Evolutionary conservation across 495 filamentous ascomycete species (phyloP).

Genomic region (Neurospora sp.): DNA sequence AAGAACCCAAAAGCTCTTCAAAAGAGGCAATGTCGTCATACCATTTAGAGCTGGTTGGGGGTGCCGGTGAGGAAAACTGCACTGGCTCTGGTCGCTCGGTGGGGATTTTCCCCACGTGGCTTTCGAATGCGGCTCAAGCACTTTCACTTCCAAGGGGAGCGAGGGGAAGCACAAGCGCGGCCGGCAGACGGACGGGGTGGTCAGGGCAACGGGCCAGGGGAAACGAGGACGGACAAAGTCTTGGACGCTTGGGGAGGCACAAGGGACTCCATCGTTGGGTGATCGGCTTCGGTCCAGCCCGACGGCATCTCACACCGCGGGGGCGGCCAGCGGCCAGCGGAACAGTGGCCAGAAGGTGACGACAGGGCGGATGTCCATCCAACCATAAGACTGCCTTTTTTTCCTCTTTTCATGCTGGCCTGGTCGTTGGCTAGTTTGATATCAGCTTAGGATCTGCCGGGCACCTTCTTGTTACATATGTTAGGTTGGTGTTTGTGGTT

Average conservation of each 20-base stretch:
- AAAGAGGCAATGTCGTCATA: conserved; percentile 21
- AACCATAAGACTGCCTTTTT: neutral
- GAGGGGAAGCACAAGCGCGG: neutral
- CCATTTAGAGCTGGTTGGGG: conserved; percentile 1
- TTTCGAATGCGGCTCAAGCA: conserved; percentile 18
- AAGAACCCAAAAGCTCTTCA: conserved; percentile 13
- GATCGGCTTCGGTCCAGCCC: neutral
- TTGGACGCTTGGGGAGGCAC: neutral
- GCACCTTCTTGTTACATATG: neutral
- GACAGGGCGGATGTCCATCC: neutral
- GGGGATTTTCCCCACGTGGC: conserved; percentile 17
- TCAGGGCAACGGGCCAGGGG: neutral
- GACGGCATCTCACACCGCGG: neutral
- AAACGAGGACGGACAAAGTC: neutral
- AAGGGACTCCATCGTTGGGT: neutral
- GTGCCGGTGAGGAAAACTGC: conserved; percentile 1
- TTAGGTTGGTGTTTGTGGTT: neutral
- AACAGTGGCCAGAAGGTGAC: neutral
- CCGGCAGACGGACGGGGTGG: neutral
- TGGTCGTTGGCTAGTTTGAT: neutral
- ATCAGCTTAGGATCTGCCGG: neutral
- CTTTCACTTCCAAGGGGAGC: neutral
- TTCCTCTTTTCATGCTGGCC: neutral
- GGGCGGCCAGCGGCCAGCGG: too few relatives aligned
- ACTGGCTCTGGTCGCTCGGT: conserved; percentile 8